Evolutionary conservation across 768 basidiomycete species (phyloP).

Genomic region (Ramaria rubella): DNA sequence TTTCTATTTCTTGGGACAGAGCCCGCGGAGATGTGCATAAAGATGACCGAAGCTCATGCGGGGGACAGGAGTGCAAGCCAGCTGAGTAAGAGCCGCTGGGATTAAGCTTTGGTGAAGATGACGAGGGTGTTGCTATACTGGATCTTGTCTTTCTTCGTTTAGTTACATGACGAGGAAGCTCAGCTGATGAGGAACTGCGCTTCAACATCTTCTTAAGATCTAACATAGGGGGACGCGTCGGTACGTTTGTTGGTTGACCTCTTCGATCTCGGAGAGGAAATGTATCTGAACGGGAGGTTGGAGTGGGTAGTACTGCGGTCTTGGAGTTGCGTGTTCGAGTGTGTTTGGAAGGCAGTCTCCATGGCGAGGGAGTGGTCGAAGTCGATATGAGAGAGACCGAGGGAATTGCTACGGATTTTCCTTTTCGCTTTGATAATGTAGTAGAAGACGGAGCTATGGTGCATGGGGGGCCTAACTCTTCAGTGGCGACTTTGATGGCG

Average conservation of each 20-base stretch:
- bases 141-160: not conserved
- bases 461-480: not conserved
- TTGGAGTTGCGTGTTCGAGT: not conserved
- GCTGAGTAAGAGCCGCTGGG: too few relatives aligned
- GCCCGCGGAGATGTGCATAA: too few relatives aligned
- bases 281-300: not conserved
- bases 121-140: not conserved
- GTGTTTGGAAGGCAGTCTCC: not conserved
- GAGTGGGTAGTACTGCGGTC: not conserved
- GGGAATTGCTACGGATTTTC: not conserved
- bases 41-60: too few relatives aligned
- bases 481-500: not conserved
- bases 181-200: not conserved
- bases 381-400: not conserved
- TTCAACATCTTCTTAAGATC: constrained; percentile 5
- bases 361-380: constrained; percentile 5
- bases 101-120: too few relatives aligned
- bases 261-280: not conserved
- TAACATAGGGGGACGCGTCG: not conserved
- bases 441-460: not conserved
- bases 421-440: not conserved
- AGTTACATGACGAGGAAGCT: not conserved
- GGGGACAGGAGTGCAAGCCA: too few relatives aligned
- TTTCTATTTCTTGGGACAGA: too few relatives aligned
- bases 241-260: not conserved